Evolutionary conservation across 2,329 filamentous ascomycete species (phyloP).

Genomic region (Stachybotrys chartarum): DNA sequence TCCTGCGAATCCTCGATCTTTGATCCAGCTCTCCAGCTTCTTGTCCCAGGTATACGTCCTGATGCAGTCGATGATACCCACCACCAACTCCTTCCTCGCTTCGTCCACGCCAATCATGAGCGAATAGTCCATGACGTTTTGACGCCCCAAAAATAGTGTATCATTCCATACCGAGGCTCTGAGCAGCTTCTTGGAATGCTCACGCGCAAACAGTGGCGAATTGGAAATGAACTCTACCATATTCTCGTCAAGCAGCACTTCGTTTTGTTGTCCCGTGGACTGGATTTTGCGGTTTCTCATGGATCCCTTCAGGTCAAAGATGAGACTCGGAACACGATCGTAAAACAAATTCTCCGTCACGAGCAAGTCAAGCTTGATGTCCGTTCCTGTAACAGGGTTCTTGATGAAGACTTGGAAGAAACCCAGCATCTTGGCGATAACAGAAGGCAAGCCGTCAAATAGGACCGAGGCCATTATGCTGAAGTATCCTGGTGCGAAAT

Average conservation of each 20-base stretch:
- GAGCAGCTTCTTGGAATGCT: constrained; percentile 92
- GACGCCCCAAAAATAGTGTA: constrained; percentile 85
- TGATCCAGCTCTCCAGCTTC: constrained; percentile 99
- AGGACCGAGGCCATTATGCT: constrained; percentile 93
- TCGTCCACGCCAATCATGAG: constrained; percentile 98
- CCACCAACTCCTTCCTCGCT: constrained; percentile 78
- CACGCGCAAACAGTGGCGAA: constrained; percentile 86
- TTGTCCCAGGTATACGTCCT: constrained; percentile 99
- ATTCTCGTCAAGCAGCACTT: constrained; percentile 95
- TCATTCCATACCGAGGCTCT: constrained; percentile 95
- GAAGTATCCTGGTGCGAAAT: constrained; percentile 95
- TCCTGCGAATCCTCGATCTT: constrained; percentile 79
- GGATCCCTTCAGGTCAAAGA: constrained; percentile 93
- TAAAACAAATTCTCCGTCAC: constrained; percentile 99
- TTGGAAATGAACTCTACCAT: constrained; percentile 99
- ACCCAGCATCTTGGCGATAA: constrained; percentile 98
- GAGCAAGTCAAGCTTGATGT: constrained; percentile 90
- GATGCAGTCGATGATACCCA: constrained; percentile 98
- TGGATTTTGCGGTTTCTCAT: constrained; percentile 99
- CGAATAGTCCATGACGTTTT: constrained; percentile 99
- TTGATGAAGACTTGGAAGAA: constrained; percentile 98
- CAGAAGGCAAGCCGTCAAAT: constrained; percentile 90
- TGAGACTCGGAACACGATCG: constrained; percentile 80
- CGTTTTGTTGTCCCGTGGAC: constrained; percentile 89
- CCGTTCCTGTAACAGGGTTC: constrained; percentile 82